Base-by-base conservation (phyloP, 2,329 filamentous ascomycete genomes). In the Ascochyta pisi region DNA sequence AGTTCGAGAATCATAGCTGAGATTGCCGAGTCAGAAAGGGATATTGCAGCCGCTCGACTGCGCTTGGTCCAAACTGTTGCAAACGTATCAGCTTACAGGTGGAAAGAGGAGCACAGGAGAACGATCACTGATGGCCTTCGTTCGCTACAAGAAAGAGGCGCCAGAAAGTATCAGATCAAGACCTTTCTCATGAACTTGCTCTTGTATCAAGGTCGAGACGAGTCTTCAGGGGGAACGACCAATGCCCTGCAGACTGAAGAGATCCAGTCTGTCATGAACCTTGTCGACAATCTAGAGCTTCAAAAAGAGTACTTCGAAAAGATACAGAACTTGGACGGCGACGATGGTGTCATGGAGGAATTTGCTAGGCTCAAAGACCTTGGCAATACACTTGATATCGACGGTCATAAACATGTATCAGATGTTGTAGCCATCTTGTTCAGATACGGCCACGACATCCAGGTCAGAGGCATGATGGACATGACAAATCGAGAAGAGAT, bases 211-310 rank as follows among this genome's bases (percentile, higher is more conserved):
- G 7, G 13, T 12, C 24, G 22, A 33, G 34, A 34, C 27, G 12
- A 31, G 2, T 4, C 37, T 33, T 12, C 4, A 13, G 29, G 12
- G 26, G 13, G 22, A 23, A 26, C 8, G 26, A 24, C 10, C 13
- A 26, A n/a, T 8, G 8, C n/a, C 2, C 40, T 33, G 19, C 16
- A 49, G 13, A 16, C 12, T n/a, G 35, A 16, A 10, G 46, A 41
- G 8, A 12, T 49, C 3, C 37, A 49, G 27, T 13, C 13, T 16
- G 27, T 49, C 7, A 24, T 41, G 5, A 13, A 41, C 13, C 46
- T 49, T n/a, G 46, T 22, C 16, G 37, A 49, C 26, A 41, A 40
- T 22, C 19, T 33, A 9, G 46, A 40, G 27, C 35, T 49, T n/a
- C 24, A 40, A 12, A 22, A 13, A 24, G 46, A 41, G n/a, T 39